phyloP scores from a whole-genome alignment of 768 basidiomycete genomes.

The Lentinus brumalis region DNA sequence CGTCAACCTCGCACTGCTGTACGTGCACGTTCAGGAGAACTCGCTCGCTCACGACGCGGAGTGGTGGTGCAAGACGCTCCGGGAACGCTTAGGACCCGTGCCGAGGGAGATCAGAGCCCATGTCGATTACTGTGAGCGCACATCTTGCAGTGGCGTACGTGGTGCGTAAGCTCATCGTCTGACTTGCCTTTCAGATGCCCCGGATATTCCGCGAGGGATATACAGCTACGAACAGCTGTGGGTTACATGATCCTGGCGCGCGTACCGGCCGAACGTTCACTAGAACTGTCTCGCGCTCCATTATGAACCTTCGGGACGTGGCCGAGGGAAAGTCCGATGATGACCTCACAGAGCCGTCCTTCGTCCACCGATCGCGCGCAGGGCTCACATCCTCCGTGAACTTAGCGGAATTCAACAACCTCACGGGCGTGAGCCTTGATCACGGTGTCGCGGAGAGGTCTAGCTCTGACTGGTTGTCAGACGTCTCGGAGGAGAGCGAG shows the following conservation, averaged over 20 bases:
- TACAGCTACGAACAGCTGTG: background rate
- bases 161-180: too few species aligned
- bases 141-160: too few species aligned
- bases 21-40: too few species aligned
- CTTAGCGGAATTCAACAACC: slow-evolving; percentile 10
- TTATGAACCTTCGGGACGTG: slow-evolving; percentile 13
- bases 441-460: background rate
- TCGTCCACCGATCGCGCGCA: background rate
- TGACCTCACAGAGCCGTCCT: slow-evolving; percentile 1
- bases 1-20: too few species aligned
- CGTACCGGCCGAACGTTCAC: too few species aligned
- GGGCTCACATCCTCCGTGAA: background rate
- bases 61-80: too few species aligned
- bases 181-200: too few species aligned
- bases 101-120: too few species aligned
- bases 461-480: background rate
- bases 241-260: background rate
- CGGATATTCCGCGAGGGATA: background rate
- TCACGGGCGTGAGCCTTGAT: slow-evolving; percentile 5
- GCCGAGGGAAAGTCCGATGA: background rate
- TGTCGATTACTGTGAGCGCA: too few species aligned
- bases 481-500: background rate
- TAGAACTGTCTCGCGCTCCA: slow-evolving; percentile 6
- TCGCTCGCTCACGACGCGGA: too few species aligned
- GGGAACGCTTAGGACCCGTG: too few species aligned